Evolutionary conservation across 2,329 filamentous ascomycete species (phyloP).

Genomic region (Monosporascus sp.): DNA sequence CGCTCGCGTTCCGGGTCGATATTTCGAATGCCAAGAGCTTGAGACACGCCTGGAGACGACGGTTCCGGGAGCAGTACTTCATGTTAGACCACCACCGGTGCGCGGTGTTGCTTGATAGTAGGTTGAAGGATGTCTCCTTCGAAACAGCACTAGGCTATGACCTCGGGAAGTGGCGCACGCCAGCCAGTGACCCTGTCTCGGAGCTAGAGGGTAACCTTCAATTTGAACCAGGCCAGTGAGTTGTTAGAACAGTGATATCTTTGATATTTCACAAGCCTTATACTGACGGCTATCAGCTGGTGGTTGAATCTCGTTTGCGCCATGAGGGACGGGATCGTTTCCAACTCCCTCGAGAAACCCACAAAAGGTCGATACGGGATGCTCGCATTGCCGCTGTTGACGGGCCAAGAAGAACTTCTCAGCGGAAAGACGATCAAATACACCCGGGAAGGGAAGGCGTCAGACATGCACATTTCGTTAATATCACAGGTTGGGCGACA

Average conservation of each 20-base stretch:
- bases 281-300: constrained; percentile 39
- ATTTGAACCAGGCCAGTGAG: constrained; percentile 46
- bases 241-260: not conserved
- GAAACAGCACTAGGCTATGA: constrained; percentile 24
- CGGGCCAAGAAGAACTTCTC: constrained; percentile 42
- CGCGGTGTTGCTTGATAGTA: constrained; percentile 27
- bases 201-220: constrained; percentile 34
- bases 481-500: constrained; percentile 43
- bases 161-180: constrained; percentile 32
- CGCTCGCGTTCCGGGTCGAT: constrained; percentile 28
- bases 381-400: constrained; percentile 44
- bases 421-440: constrained; percentile 34
- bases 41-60: constrained; percentile 35
- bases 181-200: constrained; percentile 27
- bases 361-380: constrained; percentile 42
- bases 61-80: constrained; percentile 40
- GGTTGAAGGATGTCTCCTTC: constrained; percentile 37
- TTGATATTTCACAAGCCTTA: not conserved
- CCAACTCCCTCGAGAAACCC: constrained; percentile 35
- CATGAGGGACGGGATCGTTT: constrained; percentile 49
- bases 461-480: constrained; percentile 43
- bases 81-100: constrained; percentile 40
- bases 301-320: constrained; percentile 53
- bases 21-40: constrained; percentile 32
- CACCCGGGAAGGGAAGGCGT: constrained; percentile 34